These are phyloP conservation scores for Draba incana DNA, from an alignment of 345 rosid species.

Conservation along the genomic window DNA sequence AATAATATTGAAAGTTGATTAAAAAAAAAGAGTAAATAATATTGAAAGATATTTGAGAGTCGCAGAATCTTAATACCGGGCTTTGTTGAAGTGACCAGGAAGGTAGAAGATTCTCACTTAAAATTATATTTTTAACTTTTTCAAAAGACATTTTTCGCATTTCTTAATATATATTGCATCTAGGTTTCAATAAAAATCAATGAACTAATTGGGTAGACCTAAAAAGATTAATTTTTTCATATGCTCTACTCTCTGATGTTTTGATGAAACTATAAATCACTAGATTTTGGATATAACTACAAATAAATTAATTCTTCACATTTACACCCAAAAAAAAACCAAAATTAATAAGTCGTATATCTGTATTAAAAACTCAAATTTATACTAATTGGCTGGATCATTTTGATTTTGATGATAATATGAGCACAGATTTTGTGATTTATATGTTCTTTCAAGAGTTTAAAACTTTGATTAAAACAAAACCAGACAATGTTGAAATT, in stretches of 20 bases:
- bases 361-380: too few relatives aligned
- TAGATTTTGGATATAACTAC: background rate
- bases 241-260: background rate
- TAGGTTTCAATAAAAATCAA: constrained; percentile 4
- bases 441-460: too few relatives aligned
- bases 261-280: background rate
- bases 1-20: constrained; percentile 30
- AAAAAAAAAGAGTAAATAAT: constrained; percentile 14
- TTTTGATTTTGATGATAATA: too few relatives aligned
- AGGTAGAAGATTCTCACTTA: constrained; percentile 40
- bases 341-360: too few relatives aligned
- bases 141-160: background rate
- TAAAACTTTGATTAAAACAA: too few relatives aligned
- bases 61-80: constrained; percentile 38
- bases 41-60: constrained; percentile 36
- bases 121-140: constrained; percentile 8
- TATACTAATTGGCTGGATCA: too few relatives aligned
- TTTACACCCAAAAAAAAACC: too few relatives aligned
- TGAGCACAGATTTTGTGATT: too few relatives aligned
- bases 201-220: constrained; percentile 1
- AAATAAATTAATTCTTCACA: background rate
- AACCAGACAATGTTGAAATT: too few relatives aligned
- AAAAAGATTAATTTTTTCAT: background rate
- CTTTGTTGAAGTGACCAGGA: constrained; percentile 42
- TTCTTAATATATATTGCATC: background rate